These are phyloP conservation scores for Rhizophagus clarus DNA, from an alignment of 192 early-diverging fungal species.

Conservation along the genomic window DNA sequence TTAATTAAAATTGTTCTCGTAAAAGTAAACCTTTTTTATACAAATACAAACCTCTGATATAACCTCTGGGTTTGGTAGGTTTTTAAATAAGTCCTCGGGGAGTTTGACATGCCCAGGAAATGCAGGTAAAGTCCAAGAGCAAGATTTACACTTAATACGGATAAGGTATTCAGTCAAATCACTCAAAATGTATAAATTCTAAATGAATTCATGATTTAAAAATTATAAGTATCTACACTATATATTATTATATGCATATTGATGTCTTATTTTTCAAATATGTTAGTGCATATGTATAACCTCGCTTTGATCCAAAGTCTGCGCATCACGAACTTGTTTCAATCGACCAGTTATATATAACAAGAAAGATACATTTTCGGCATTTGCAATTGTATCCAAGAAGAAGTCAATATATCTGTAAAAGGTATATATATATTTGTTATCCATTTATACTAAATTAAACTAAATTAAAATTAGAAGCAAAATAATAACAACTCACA, in stretches of 20 bases:
- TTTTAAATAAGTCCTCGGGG: conserved; percentile 68
- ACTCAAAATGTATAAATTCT: conserved; percentile 80
- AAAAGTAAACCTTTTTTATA: neutral
- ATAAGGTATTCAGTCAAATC: conserved; percentile 85
- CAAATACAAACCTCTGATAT: conserved; percentile 40
- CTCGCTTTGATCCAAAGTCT: conserved; percentile 44
- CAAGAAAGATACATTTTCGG: conserved; percentile 84
- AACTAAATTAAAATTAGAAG: neutral
- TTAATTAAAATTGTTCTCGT: neutral
- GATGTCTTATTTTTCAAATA: neutral
- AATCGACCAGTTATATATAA: conserved; percentile 74
- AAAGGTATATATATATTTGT: conserved; percentile 9
- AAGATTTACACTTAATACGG: conserved; percentile 68
- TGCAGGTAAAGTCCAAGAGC: conserved; percentile 79
- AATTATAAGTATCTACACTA: neutral
- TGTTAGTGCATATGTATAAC: conserved; percentile 37
- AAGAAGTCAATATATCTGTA: conserved; percentile 84
- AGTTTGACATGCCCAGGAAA: conserved; percentile 73
- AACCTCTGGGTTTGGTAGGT: conserved; percentile 41
- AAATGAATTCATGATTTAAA: neutral
- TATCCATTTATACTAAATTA: neutral
- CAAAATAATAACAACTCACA: conserved; percentile 9
- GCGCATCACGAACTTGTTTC: conserved; percentile 72
- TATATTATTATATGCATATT: neutral
- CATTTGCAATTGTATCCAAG: conserved; percentile 71